Percentiles rank a stretch among this genome's conserved stretches.
These are phyloP conservation scores for Ilyonectria mors-panacis DNA, from an alignment of 2,329 filamentous ascomycete species.

Conservation along the genomic window DNA sequence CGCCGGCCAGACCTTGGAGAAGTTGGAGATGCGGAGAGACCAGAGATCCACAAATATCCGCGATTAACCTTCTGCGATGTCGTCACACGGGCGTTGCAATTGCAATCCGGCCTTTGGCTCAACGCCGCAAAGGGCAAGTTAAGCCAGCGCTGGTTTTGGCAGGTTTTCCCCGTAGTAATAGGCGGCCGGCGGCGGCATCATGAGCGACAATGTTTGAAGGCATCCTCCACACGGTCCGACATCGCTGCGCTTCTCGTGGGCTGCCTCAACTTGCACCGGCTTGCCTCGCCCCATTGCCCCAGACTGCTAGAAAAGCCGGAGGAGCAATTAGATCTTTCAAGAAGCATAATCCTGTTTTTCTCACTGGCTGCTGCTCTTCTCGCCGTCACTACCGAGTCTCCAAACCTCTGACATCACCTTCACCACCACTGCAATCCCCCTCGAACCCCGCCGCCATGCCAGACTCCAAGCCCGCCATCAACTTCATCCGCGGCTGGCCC, in stretches of 20 bases:
- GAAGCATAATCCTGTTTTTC: background rate
- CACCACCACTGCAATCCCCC: constrained; percentile 7
- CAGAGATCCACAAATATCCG: constrained; percentile 44
- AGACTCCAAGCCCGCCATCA: constrained; percentile 65
- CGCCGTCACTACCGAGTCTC: constrained; percentile 2
- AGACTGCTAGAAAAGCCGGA: background rate
- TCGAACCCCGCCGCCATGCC: constrained; percentile 36
- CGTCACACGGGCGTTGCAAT: background rate
- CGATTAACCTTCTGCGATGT: constrained; percentile 17
- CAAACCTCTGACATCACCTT: constrained; percentile 23
- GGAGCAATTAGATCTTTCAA: constrained; percentile 9
- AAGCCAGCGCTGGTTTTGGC: background rate
- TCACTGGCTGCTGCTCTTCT: constrained; percentile 3
- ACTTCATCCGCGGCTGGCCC: constrained; percentile 80
- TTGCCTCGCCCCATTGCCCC: constrained; percentile 1
- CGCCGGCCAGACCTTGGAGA: background rate
- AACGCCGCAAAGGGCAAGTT: background rate
- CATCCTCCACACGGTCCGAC: constrained; percentile 35
- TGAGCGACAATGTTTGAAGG: constrained; percentile 30
- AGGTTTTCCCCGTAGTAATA: background rate
- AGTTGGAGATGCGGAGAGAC: background rate
- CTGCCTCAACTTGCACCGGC: constrained; percentile 3
- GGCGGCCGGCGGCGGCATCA: constrained; percentile 4
- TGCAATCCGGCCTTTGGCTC: background rate
- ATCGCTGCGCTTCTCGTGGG: constrained; percentile 37